Evolutionary conservation across 257 asterid genomes (phyloP), one percentile per base, ranked within the genome.

Genomic region (Craterostigma plantagineum): DNA sequence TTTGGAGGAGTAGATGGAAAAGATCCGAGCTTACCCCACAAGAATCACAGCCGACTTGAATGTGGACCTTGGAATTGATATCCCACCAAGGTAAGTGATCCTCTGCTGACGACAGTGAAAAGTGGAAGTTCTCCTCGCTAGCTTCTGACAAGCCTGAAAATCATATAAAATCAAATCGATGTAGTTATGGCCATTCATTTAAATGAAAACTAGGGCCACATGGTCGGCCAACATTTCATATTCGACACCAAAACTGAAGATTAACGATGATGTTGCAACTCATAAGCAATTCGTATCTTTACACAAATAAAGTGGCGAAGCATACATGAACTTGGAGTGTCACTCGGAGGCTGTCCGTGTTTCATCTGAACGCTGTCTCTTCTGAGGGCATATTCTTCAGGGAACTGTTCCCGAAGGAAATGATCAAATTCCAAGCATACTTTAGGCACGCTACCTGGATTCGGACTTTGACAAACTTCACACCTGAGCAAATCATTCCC

Each of bases 21-120:
- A 7, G 14, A 45, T 18, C 17, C 42, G 36, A 30, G 41, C 71
- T 34, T 71, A 75, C 86, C 81, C 81, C 86, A 61, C 86, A 75
- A 42, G 52, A 50, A 60, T 75, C 86, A 52, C 86, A 75, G 38
- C 86, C 78, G 49, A 37, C 68, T 45, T 63, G 56, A 44, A 52
- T 13, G 23, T 75, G 86, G 34, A 71, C 60, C 15, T 45, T 58
- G 38, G 61, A 49, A 58, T 39, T 36, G 37, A 57, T 48, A 48
- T 63, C 52, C 70, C 54, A 60, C 68, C 55, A 56, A 11, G 50
- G 49, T 41, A 55, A 51, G 34, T 66, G 57, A 43, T 55, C 49
- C 5, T 52, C 63, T 46, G 47, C 60, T 14, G 71, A 44, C 33
- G 74, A 46, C 40, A 53, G 14, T 42, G 66, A 57, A 51, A 57